phyloP scores from a whole-genome alignment of 2,329 filamentous ascomycete species.

The Corinectria fuckeliana region DNA sequence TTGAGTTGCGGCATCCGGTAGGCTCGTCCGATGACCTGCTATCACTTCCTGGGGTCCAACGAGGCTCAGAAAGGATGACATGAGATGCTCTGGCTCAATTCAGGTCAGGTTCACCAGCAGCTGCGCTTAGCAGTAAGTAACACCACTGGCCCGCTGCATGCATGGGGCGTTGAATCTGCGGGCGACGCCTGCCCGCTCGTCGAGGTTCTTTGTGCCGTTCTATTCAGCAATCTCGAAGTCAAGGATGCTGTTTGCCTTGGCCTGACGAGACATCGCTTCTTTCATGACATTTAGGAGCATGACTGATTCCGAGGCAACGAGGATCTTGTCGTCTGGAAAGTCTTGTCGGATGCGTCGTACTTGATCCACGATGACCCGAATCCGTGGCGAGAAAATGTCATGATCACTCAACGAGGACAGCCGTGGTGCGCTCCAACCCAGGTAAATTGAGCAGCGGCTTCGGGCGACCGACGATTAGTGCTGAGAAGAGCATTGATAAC shows the following conservation, averaged over 20 bases:
- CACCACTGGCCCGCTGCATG: conserved; percentile 31
- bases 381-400: no score
- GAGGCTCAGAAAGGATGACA: background rate
- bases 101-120: background rate
- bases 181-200: no score
- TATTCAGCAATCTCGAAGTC: background rate
- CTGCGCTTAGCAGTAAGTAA: background rate
- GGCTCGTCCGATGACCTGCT: no score
- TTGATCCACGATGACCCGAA: background rate
- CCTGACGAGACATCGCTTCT: background rate
- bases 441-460: background rate
- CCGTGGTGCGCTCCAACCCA: background rate
- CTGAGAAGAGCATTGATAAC: background rate
- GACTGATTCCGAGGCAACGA: background rate
- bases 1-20: no score
- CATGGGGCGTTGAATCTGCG: no score
- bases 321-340: no score
- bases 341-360: no score
- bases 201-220: background rate
- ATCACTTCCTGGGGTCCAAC: background rate
- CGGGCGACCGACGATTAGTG: background rate
- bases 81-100: background rate
- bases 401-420: no score
- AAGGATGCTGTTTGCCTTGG: background rate
- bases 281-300: background rate